phyloP scores from a whole-genome alignment of 768 basidiomycete genomes.

The Plicaturopsis crispa region DNA sequence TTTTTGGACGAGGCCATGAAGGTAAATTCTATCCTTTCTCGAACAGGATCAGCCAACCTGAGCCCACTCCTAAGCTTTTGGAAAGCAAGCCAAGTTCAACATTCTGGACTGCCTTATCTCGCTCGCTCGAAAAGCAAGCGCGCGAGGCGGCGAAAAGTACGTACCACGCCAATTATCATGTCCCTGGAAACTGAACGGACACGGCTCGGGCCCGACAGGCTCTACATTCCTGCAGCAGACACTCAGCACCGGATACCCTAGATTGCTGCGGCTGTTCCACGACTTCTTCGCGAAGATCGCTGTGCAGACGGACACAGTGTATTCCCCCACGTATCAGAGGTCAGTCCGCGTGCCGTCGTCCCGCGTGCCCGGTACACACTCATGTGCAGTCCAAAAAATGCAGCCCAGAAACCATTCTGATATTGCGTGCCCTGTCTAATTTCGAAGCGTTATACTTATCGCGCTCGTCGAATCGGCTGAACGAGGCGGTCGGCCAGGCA shows the following conservation, averaged over 20 bases:
- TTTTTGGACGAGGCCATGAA: slow-evolving; percentile 96
- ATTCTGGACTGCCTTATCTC: slow-evolving; percentile 84
- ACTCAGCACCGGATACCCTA: slow-evolving; percentile 79
- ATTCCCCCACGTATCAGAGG: slow-evolving; percentile 82
- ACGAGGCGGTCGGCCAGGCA: slow-evolving; percentile 72
- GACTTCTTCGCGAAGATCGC: slow-evolving; percentile 95
- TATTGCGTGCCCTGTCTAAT: slow-evolving; percentile 73
- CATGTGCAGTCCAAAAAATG: slow-evolving; percentile 2
- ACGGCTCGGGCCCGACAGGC: slow-evolving; percentile 31
- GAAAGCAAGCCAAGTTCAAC: slow-evolving; percentile 88
- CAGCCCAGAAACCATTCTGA: slow-evolving; percentile 88
- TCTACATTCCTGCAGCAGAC: slow-evolving; percentile 91
- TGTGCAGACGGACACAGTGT: slow-evolving; percentile 92
- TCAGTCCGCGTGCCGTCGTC: slow-evolving; percentile 18
- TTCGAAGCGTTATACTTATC: slow-evolving; percentile 89
- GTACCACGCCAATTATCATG: slow-evolving; percentile 6
- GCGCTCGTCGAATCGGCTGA: slow-evolving; percentile 75
- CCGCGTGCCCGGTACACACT: slow-evolving; percentile 1
- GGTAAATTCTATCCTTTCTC: slow-evolving; percentile 34
- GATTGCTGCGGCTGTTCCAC: slow-evolving; percentile 85
- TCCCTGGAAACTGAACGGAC: too few species aligned
- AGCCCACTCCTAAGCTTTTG: slow-evolving; percentile 43
- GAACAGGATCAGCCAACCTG: background rate
- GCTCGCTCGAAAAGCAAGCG: slow-evolving; percentile 74
- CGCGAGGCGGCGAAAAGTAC: slow-evolving; percentile 76